Conservation (phyloP, 1,284 basidiomycete genomes). For the Apiotrichum gracile region DNA sequence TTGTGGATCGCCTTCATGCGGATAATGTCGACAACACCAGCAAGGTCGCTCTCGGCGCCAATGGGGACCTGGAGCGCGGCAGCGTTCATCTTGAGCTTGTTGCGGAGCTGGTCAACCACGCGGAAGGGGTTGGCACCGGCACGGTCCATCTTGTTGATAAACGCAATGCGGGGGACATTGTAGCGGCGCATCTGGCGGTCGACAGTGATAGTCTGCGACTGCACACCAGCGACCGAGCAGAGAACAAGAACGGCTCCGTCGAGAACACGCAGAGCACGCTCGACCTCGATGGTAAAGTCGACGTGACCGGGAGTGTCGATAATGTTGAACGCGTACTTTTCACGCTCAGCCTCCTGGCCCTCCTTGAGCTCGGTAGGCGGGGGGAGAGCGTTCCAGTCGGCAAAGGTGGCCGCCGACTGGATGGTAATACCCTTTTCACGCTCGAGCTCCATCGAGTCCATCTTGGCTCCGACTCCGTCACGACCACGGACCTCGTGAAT, state of each 20-base stretch:
- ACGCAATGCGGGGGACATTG: slow-evolving; percentile 89
- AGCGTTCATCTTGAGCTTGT: slow-evolving; percentile 85
- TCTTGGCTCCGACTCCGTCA: slow-evolving; percentile 96
- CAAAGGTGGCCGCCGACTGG: slow-evolving; percentile 96
- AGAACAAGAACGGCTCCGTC: slow-evolving; percentile 96
- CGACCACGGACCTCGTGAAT: slow-evolving; percentile 97
- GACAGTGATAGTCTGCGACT: slow-evolving; percentile 98
- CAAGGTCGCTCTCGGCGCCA: slow-evolving; percentile 80
- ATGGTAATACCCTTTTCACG: slow-evolving; percentile 99
- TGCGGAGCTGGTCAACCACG: slow-evolving; percentile 85
- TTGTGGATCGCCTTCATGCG: slow-evolving; percentile 95
- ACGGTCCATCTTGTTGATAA: slow-evolving; percentile 99
- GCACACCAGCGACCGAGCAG: slow-evolving; percentile 95
- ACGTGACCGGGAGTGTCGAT: slow-evolving; percentile 99
- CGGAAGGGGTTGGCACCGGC: slow-evolving; percentile 97
- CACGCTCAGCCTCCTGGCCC: slow-evolving; percentile 49
- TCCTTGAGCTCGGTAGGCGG: slow-evolving; percentile 49
- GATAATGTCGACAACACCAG: slow-evolving; percentile 88
- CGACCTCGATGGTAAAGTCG: slow-evolving; percentile 99
- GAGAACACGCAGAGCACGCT: slow-evolving; percentile 89
- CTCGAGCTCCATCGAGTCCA: slow-evolving; percentile 99
- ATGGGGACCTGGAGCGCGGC: slow-evolving; percentile 97
- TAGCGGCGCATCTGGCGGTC: slow-evolving; percentile 98
- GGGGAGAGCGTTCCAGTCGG: slow-evolving; percentile 75
- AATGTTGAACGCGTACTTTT: slow-evolving; percentile 93